Conservation (phyloP, 1,284 basidiomycete genomes). For the Ceratobasidium papillatum region DNA sequence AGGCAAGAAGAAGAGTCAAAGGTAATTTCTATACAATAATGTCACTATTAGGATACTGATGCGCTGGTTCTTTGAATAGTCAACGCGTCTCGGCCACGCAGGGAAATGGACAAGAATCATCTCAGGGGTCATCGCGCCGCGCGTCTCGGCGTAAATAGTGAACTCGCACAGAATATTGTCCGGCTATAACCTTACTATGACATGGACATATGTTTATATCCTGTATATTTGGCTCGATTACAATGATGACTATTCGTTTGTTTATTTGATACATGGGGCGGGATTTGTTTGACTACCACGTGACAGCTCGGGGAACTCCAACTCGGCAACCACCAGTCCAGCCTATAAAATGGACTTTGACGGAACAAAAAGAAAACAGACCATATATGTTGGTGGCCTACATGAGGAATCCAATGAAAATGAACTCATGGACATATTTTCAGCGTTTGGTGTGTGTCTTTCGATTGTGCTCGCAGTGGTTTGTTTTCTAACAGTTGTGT, state of each 20-base stretch:
- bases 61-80: background rate
- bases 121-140: slow-evolving; percentile 9
- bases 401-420: slow-evolving; percentile 77
- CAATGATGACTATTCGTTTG: background rate
- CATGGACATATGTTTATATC: slow-evolving; percentile 1
- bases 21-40: background rate
- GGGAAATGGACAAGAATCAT: background rate
- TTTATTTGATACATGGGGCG: background rate
- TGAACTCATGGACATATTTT: slow-evolving; percentile 72
- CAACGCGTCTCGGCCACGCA: slow-evolving; percentile 17
- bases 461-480: slow-evolving; percentile 8
- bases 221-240: background rate
- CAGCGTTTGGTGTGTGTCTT: slow-evolving; percentile 72
- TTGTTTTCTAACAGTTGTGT: slow-evolving; percentile 13
- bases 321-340: background rate
- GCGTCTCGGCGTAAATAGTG: slow-evolving; percentile 25
- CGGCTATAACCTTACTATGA: background rate
- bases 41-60: background rate
- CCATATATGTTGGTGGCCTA: slow-evolving; percentile 79
- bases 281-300: slow-evolving; percentile 29
- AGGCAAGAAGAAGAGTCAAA: slow-evolving; percentile 8
- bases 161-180: background rate
- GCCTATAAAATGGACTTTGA: slow-evolving; percentile 52
- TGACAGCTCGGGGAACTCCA: background rate
- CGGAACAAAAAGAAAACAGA: slow-evolving; percentile 81